Evolutionary conservation across 2,329 filamentous ascomycete genomes (phyloP), one percentile per base, ranked within the genome.

Genomic region (Emericellopsis cladophorae): DNA sequence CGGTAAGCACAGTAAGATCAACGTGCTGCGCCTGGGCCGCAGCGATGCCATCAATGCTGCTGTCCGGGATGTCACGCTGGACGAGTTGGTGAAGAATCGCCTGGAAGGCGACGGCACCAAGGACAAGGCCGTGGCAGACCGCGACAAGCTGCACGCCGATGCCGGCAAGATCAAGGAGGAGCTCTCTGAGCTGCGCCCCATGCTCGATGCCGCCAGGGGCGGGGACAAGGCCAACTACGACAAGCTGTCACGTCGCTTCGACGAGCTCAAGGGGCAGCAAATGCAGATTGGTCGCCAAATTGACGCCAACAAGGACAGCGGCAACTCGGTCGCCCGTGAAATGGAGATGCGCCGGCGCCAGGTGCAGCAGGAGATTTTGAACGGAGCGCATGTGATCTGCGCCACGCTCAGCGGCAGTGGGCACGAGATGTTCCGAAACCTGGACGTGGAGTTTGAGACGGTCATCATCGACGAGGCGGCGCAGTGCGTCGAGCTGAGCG

Each of bases 391-490:
- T 61, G 84, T 98, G 40, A 78, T 98, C 24, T 98, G 92, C 60
- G 85, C 90, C 34, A 98, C 92, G 1, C 77, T 98, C 41, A 95
- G 89, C 58, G 92, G 90, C 52, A 90, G 84, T 59, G 92, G 92
- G 4, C 93, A 98, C 54, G 92, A 98, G 49, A 94, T 96, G 79
- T 95, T 98, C 65, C 87, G 90, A 60, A 84, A 82, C 51, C 65
- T 98, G 42, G 89, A 85, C 51, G 87, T 98, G 40, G 92, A 98
- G 59, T 98, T 98, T 50, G 92, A 98, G 62, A 96, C 92, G 0
- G 92, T 98, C 48, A 85, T 98, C 50, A 95, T 98, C 47, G 92
- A 98, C 53, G 92, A 98, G 64, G 92, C 92, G 4, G 92, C 92
- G 14, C 92, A 98, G 69, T 98, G 90, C 59, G 93, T 98, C 45